Base-by-base conservation (phyloP, 2,329 filamentous ascomycete species). In the Botrytis galanthina region DNA sequence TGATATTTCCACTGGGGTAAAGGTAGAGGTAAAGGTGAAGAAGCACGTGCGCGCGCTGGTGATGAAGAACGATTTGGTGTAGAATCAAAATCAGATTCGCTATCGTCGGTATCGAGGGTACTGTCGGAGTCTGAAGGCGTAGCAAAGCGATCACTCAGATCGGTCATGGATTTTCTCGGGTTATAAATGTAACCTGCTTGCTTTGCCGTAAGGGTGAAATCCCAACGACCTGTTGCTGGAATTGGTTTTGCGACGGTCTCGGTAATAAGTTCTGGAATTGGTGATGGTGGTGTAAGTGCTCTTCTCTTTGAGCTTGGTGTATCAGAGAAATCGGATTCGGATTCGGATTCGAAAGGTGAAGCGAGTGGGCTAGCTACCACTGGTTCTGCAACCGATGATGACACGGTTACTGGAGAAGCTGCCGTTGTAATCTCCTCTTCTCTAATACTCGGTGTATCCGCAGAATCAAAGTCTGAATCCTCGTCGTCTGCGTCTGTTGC, bases 141-240 rank as follows among this genome's bases (percentile, higher is more conserved):
- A 39, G 64, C 48, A 10, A 54, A 57, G 1, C 35, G 26, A 32
- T 29, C 7, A 9, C 46, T 68, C 26, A 68, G 64, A 29, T 68
- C 0, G 16, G 39, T 57, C 26, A 54, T 39, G 18, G 35, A 68
- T 5, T 57, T 57, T 42, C 26, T 39, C 3, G 46, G 26, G 18
- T 57, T 68, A 18, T 57, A 68, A 14, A 54, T 5, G 26, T 57
- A 68, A 39, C 64, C 64, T 57, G 46, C 64, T 35, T 68, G 14
- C 42, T 42, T 57, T 29, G 46, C 48, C 35, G 35, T 54, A 29
- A 54, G 46, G 37, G 9, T 68, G 22, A 14, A 57, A 16, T 68
- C 35, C 35, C 26, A 54, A 29, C 16, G 29, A 8, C 14, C 29
- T 1, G 32, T 12, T 67, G 14, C 26, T 48, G 14, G 1, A 54